Percentiles rank a stretch among this genome's conserved stretches.
Conservation (phyloP, 345 rosid genomes). For the Rhodamnia argentea region DNA sequence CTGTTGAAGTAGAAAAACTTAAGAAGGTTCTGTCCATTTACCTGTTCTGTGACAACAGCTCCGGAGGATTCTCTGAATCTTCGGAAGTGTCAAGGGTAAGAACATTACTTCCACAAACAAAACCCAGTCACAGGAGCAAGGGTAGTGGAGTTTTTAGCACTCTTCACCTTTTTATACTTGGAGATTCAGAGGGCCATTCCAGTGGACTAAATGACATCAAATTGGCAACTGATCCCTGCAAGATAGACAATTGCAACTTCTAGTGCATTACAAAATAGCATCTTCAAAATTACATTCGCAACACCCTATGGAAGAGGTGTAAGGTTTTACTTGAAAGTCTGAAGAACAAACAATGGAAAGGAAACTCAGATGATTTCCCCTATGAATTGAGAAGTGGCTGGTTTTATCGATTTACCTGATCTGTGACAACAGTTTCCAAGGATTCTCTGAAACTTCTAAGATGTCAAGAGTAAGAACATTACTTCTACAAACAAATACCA, state of each 20-base stretch:
- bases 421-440: conserved; percentile 15
- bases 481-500: not conserved
- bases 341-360: not conserved
- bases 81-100: conserved; percentile 20
- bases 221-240: conserved; percentile 38
- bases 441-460: conserved; percentile 26
- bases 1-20: not conserved
- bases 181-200: conserved; percentile 52
- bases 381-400: conserved; percentile 23
- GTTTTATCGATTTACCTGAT: conserved; percentile 27
- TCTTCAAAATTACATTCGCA: not conserved
- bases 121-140: not conserved
- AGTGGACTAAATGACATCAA: conserved; percentile 23
- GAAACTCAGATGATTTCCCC: conserved; percentile 59
- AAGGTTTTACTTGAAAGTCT: not conserved
- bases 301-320: not conserved
- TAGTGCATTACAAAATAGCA: not conserved
- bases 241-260: not conserved
- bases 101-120: not conserved
- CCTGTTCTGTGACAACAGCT: conserved; percentile 33
- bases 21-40: conserved; percentile 3
- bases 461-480: not conserved
- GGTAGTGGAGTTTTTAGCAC: not conserved
- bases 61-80: conserved; percentile 13
- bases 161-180: conserved; percentile 50